Evolutionary conservation across 371 early-diverging fungal genomes (phyloP), one percentile per base, ranked within the genome.

Genomic region (Mortierella sp.): DNA sequence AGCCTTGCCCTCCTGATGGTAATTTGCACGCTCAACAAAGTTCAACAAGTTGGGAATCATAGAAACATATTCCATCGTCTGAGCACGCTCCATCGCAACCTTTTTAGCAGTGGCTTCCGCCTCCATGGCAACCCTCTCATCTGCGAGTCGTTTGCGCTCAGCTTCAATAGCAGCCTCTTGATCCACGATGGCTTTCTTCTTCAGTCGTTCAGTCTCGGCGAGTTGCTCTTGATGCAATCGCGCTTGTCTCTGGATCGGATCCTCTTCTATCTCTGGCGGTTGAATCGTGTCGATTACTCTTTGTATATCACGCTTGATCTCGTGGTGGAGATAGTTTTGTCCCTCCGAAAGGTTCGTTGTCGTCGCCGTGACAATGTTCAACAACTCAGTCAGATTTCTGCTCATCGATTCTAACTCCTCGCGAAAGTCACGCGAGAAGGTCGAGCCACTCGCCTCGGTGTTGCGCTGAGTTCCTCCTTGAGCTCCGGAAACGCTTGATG

Each of bases 331-430:
- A 21, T 31, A 23, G 17, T 19, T 56, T 14, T 72, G 72, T 0
- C 65, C 65, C 2, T 49, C 46, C 3, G 39, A 15, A 8, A 68
- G 54, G 15, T 24, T 44, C 0, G 19, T 30, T 3, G 49, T 42
- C 0, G 44, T 56, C 6, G 31, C 34, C 19, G 34, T 56, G 17
- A 66, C 42, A 9, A 50, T 11, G 1, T 50, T 11, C 26, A 65
- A 5, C 0, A 72, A 34, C 9, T 55, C 48, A 1, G 39, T 32
- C 3, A 72, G 51, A 7, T 21, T 44, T 14, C 28, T 50, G 46
- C 28, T 66, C 50, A 64, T 65, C 9, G 30, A 12, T 15, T 60
- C 48, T 11, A 71, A 42, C 14, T 71, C 72, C 8, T 60, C 28
- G 21, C 3, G 17, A 37, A 44, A 37, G 15, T 37, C 31, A 11